Evolutionary conservation across 305 asterid species (phyloP).

Genomic region (Fraxinus albicans): DNA sequence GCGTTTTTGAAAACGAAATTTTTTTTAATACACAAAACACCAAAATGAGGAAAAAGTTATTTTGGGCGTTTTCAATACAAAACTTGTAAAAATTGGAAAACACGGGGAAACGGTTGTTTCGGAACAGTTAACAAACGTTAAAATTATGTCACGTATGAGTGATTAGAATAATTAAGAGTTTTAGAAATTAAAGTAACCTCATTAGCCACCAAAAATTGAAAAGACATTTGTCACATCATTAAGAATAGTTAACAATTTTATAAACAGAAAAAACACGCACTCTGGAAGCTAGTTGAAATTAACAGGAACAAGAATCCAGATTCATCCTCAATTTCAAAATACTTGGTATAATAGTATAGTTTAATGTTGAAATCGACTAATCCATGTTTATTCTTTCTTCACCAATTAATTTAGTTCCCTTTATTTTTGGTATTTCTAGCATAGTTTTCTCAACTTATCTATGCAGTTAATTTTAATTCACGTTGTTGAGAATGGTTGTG

Average conservation of each 20-base stretch:
- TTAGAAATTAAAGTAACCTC: not conserved
- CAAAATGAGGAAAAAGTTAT: no score
- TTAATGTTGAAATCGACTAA: conserved; percentile 27
- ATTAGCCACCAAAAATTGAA: not conserved
- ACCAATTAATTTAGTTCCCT: conserved; percentile 10
- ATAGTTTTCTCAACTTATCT: not conserved
- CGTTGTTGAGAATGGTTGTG: not conserved
- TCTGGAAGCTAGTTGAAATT: conserved; percentile 16
- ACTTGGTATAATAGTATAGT: not conserved
- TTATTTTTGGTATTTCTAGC: not conserved
- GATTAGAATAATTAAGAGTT: not conserved
- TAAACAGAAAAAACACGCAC: not conserved
- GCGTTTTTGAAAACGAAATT: no score
- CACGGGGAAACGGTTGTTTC: no score
- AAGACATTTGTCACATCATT: not conserved
- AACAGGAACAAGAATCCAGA: conserved; percentile 24
- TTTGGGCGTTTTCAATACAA: no score
- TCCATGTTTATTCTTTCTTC: conserved; percentile 20
- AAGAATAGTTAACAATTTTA: not conserved
- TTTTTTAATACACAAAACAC: no score
- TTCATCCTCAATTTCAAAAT: conserved; percentile 25
- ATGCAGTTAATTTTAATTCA: not conserved
- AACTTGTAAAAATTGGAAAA: no score
- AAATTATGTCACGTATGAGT: not conserved
- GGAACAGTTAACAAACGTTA: not conserved